Base-by-base conservation (phyloP, 768 basidiomycete genomes). In the Leccinum incarnatum region DNA sequence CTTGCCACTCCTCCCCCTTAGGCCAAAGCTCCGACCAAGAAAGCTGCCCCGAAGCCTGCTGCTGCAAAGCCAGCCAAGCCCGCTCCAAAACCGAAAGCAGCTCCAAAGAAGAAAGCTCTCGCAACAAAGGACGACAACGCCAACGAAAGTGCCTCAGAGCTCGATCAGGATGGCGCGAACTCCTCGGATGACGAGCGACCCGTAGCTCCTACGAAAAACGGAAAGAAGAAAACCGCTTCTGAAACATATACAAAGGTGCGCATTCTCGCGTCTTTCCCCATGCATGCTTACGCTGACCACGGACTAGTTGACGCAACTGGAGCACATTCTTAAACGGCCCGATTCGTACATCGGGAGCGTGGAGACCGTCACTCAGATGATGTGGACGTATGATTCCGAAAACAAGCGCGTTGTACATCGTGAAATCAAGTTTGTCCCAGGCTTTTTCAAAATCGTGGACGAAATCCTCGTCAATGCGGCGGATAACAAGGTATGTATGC, bases 401-500 rank as follows among this genome's bases (percentile, higher is more conserved):
- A 84, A 77, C 40, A 95, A 93, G 68, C 87, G 87, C 29, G 94
- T 99, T 88, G 85, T 85, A 1, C 75, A 85, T 67, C 82, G 88
- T 67, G 94, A 87, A 51, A 90, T 89, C 62, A 91, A 85, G 67
- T 99, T 89, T 69, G 95, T 98, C 2, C 97, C 97, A 0, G 97
- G 95, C 54, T 96, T 99, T 74, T 95, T 95, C 84, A 99, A 99
- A 81, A 99, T 99, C 67, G 89, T 99, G 14, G 97, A 99, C 68
- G 97, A 99, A 77, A 99, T 99, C 68, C 79, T 99, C 3, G 97
- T 99, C 67, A 99, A 99, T 74, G 97, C 97, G 21, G 97, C 97
- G 4, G 97, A 99, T 72, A 97, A 98, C 77, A 99, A 99, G 88
- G 96, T 92, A 62, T 56, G 79, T 73, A 9, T n/a, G 14, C 40